Evolutionary conservation across 805 yeast species (phyloP), one percentile per base, ranked within the genome.

Genomic region (Isabelozyma gotoi): DNA sequence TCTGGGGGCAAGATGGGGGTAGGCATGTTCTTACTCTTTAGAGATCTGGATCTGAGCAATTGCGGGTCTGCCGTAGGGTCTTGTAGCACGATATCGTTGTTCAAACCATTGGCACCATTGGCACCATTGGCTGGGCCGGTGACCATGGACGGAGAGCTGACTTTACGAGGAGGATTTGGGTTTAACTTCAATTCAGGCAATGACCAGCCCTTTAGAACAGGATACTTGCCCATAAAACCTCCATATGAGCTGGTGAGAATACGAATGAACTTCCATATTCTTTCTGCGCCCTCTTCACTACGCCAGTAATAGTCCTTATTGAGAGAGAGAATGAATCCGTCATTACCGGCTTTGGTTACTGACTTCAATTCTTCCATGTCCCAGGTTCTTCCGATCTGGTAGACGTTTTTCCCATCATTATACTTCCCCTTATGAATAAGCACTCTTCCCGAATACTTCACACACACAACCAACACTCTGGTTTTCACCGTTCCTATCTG

Each of bases 321-420:
- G 58, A 92, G 73, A 14, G 70, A 69, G 41, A 86, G 68, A 0
- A 75, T 47, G 44, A 87, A 71, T 2, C 91, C 89, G 39, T 78
- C 76, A 2, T 72, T 76, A 10, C 75, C 76, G 19, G 66, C 75
- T 43, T 78, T 72, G 24, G 82, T 81, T 2, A 91, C 62, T 35
- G 64, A 62, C 3, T 72, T 61, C 49, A 92, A 68, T 52, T 88
- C 95, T 46, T 79, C 86, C 54, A 92, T 67, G 48, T 81, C 82
- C 98, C 98, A 91, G 2, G 96, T 85, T 56, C 97, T 78, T 24
- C 98, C 98, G 40, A 91, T 88, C 64, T 91, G 97, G 54, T 86
- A 81, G 1, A 82, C 62, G 1, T 86, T 84, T 52, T 87, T 86
- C 31, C 53, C 58, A 7, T 78, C 70, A 52, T 85, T 85, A 59